These are phyloP conservation scores for Aspergillus tanneri DNA, from an alignment of 2,329 filamentous ascomycete species.

Conservation along the genomic window DNA sequence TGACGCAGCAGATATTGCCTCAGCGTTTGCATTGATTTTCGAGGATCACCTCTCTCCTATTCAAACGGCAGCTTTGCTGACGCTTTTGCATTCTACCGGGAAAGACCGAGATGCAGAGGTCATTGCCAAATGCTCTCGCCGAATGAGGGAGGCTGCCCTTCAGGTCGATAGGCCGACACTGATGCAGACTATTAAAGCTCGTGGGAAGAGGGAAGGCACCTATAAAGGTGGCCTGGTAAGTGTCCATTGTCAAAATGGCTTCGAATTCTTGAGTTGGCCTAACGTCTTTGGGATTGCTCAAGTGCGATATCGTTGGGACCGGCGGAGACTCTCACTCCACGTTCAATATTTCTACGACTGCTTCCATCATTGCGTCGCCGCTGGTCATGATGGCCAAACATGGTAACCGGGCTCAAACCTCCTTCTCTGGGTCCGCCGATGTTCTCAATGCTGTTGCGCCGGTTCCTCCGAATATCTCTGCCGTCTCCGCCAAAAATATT, in stretches of 20 bases:
- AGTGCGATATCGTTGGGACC: conserved; percentile 94
- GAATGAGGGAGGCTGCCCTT: conserved; percentile 79
- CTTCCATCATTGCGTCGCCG: conserved; percentile 86
- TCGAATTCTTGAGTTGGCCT: not conserved
- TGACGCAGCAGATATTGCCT: conserved; percentile 76
- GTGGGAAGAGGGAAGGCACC: conserved; percentile 64
- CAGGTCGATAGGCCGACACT: conserved; percentile 67
- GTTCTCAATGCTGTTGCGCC: conserved; percentile 75
- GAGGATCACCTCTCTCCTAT: conserved; percentile 84
- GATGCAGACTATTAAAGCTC: conserved; percentile 58
- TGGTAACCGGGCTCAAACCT: conserved; percentile 92
- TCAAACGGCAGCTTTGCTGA: conserved; percentile 82
- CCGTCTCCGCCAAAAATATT: conserved; percentile 71
- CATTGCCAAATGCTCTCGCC: conserved; percentile 76
- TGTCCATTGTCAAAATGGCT: conserved; percentile 10
- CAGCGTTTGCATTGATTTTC: conserved; percentile 89
- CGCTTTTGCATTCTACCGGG: conserved; percentile 86
- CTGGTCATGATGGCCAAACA: conserved; percentile 88
- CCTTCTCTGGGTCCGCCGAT: conserved; percentile 92
- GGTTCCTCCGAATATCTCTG: conserved; percentile 68
- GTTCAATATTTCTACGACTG: conserved; percentile 96
- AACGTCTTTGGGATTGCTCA: conserved; percentile 8
- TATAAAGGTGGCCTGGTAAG: conserved; percentile 83
- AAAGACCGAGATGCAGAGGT: conserved; percentile 83
- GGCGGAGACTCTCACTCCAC: conserved; percentile 96